Percentiles rank a stretch among this genome's conserved stretches.
These are phyloP conservation scores for Aspergillus hortae DNA, from an alignment of 2,329 filamentous ascomycete genomes.

Conservation along the genomic window DNA sequence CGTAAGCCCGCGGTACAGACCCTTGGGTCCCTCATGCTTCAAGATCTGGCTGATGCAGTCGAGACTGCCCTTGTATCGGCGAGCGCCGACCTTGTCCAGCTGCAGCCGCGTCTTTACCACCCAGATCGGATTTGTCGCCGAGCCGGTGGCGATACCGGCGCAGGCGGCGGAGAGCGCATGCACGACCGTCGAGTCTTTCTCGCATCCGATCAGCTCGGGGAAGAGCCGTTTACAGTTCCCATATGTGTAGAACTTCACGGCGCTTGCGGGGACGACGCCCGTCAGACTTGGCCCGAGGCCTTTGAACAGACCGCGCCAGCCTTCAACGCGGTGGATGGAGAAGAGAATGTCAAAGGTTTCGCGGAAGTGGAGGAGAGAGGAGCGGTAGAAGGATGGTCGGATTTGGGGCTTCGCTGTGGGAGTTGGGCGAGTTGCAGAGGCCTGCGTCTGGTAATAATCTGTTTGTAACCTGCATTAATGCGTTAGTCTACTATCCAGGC, in stretches of 20 bases:
- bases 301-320: conserved; percentile 36
- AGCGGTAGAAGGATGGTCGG: conserved; percentile 50
- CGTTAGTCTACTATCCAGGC: not conserved
- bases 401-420: conserved; percentile 53
- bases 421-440: conserved; percentile 56
- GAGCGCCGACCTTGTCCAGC: conserved; percentile 35
- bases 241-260: conserved; percentile 39
- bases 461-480: conserved; percentile 60
- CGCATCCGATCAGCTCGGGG: conserved; percentile 23
- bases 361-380: conserved; percentile 54
- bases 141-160: conserved; percentile 34
- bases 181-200: conserved; percentile 29
- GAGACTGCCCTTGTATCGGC: conserved; percentile 61
- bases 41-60: conserved; percentile 67
- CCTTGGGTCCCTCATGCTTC: conserved; percentile 76
- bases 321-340: conserved; percentile 36
- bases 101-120: conserved; percentile 69
- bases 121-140: conserved; percentile 39
- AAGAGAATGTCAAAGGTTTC: conserved; percentile 34
- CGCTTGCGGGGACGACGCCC: conserved; percentile 38
- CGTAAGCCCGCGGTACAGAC: conserved; percentile 84
- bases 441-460: conserved; percentile 76
- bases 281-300: conserved; percentile 37
- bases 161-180: conserved; percentile 33
- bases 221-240: conserved; percentile 37